Percentiles rank a stretch among this genome's conserved stretches.
Evolutionary conservation across 129 eudicot genomes (phyloP).

Genomic region (Pseudognaphalium luteoalbum): DNA sequence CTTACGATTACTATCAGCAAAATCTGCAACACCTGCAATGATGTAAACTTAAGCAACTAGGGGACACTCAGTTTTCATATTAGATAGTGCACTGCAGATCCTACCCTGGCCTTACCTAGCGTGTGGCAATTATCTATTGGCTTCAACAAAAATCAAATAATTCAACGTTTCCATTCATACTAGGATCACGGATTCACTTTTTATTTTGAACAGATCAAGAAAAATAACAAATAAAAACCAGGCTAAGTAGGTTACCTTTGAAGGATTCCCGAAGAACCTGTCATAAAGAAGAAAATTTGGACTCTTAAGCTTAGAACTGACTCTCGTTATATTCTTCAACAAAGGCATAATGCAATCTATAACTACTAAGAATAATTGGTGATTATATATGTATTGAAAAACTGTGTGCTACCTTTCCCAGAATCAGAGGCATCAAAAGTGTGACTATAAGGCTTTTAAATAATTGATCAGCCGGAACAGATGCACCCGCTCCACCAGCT

Average conservation of each 20-base stretch:
- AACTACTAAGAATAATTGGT: slow-evolving; percentile 1
- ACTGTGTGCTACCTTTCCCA: slow-evolving; percentile 65
- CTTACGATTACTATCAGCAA: slow-evolving; percentile 75
- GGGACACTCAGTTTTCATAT: not conserved
- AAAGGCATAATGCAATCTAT: slow-evolving; percentile 15
- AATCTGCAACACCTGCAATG: slow-evolving; percentile 65
- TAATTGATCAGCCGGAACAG: slow-evolving; percentile 70
- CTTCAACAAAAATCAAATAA: slow-evolving; percentile 3
- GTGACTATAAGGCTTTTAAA: slow-evolving; percentile 74
- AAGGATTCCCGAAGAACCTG: slow-evolving; percentile 79
- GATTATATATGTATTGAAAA: not conserved
- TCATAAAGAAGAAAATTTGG: slow-evolving; percentile 5
- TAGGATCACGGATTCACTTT: not conserved
- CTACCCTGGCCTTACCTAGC: not conserved
- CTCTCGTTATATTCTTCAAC: not conserved
- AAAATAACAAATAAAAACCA: not conserved
- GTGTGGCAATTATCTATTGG: not conserved
- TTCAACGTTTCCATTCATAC: slow-evolving; percentile 18
- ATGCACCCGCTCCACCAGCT: slow-evolving; percentile 79
- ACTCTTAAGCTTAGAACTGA: slow-evolving; percentile 15
- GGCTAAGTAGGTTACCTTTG: slow-evolving; percentile 44
- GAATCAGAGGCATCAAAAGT: slow-evolving; percentile 69
- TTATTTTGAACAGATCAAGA: not conserved
- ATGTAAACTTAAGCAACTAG: not conserved
- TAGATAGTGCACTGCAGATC: not conserved